Evolutionary conservation across 202 grass and related monocot genomes (phyloP).

Genomic region (Miscanthus sacchariflorus): DNA sequence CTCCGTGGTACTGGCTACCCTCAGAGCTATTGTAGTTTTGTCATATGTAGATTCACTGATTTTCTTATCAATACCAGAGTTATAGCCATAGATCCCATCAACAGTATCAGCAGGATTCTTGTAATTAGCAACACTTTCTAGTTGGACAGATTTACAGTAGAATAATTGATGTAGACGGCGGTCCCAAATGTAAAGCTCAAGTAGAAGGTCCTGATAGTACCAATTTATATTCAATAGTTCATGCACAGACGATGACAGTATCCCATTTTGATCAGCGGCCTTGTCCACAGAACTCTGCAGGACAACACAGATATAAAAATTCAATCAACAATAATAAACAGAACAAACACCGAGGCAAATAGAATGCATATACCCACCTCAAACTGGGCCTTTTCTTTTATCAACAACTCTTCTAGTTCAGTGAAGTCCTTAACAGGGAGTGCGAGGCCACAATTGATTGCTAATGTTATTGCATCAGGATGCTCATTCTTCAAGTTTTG

Average conservation of each 20-base stretch:
- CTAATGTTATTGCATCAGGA: slow-evolving; percentile 36
- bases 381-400: slow-evolving; percentile 72
- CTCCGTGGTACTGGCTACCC: slow-evolving; percentile 1
- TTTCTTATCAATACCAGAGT: slow-evolving; percentile 43
- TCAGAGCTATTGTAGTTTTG: slow-evolving; percentile 11
- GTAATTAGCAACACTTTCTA: slow-evolving; percentile 45
- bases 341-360: slow-evolving; percentile 10
- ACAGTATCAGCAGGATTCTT: slow-evolving; percentile 34
- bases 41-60: slow-evolving; percentile 30
- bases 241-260: slow-evolving; percentile 39
- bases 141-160: slow-evolving; percentile 45
- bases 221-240: slow-evolving; percentile 84
- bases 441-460: slow-evolving; percentile 37
- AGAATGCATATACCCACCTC: slow-evolving; percentile 64
- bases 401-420: slow-evolving; percentile 77
- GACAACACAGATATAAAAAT: slow-evolving; percentile 30
- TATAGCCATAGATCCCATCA: slow-evolving; percentile 32
- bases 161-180: slow-evolving; percentile 76
- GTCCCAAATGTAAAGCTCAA: slow-evolving; percentile 91
- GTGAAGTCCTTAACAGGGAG: slow-evolving; percentile 64
- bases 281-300: slow-evolving; percentile 63
- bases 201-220: slow-evolving; percentile 88
- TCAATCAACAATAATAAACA: slow-evolving; percentile 44
- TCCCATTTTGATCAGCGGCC: slow-evolving; percentile 52
- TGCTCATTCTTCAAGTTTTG: slow-evolving; percentile 68